Conservation (phyloP, 2,329 filamentous ascomycete species). For the Scorias spongiosa region DNA sequence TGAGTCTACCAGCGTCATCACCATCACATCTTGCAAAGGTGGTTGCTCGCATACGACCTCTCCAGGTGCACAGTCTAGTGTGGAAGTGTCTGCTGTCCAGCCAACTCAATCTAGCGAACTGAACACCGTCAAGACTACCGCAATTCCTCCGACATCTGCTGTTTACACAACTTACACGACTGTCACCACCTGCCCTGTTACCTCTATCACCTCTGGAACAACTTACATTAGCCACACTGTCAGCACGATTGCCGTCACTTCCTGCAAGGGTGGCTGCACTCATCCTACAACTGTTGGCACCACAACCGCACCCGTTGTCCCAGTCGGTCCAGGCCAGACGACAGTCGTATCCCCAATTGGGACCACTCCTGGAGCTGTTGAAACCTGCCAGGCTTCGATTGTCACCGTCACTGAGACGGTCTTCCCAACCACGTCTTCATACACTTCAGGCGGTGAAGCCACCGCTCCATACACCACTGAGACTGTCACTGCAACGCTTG, state of each 20-base stretch:
- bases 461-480: neutral
- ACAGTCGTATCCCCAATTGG: too few relatives aligned
- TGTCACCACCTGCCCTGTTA: constrained; percentile 17
- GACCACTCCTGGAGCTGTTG: neutral
- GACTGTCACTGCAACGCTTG: neutral
- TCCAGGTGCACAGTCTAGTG: too few relatives aligned
- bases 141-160: constrained; percentile 1
- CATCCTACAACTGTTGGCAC: neutral
- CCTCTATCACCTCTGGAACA: constrained; percentile 5
- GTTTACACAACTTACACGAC: constrained; percentile 10
- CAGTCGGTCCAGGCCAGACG: neutral
- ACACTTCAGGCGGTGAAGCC: neutral
- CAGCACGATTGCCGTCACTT: constrained; percentile 5
- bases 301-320: neutral
- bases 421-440: neutral
- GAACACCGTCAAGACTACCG: neutral
- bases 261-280: neutral
- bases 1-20: constrained; percentile 11
- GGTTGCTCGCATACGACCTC: neutral
- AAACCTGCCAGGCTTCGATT: neutral
- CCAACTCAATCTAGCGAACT: too few relatives aligned
- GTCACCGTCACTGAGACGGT: neutral
- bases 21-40: constrained; percentile 1
- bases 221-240: constrained; percentile 7
- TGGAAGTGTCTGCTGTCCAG: too few relatives aligned